Percentiles rank a stretch among this genome's conserved stretches.
These are phyloP conservation scores for Arabidopsis lyrata DNA, from an alignment of 441 rosid genomes.

Conservation along the genomic window DNA sequence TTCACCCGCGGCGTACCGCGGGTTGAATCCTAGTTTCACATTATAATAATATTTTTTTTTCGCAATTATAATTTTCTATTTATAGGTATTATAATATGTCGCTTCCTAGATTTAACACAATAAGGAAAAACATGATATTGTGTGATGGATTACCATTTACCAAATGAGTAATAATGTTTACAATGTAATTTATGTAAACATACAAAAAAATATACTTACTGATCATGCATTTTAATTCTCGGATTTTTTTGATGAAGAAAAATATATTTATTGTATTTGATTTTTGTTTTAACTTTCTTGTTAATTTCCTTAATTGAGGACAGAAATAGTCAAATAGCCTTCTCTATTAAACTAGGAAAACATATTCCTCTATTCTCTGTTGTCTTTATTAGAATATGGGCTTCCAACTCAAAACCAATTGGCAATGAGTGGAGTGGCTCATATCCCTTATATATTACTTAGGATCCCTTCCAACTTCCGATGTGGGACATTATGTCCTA, in stretches of 20 bases:
- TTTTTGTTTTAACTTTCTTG: neutral
- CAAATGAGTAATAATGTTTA: no score
- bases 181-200: neutral
- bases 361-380: neutral
- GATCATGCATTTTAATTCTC: neutral
- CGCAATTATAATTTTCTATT: no score
- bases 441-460: no score
- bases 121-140: neutral
- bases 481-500: no score
- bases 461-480: no score
- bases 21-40: no score
- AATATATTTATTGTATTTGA: neutral
- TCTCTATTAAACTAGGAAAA: neutral
- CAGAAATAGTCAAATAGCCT: conserved; percentile 7
- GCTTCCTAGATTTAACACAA: neutral
- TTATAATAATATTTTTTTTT: no score
- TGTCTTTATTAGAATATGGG: no score
- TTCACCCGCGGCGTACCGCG: no score
- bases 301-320: neutral
- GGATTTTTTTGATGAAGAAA: neutral
- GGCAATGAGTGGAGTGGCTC: no score
- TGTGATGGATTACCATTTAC: neutral
- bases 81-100: neutral
- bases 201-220: no score
- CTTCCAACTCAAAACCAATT: no score